Conservation (phyloP, 2,329 filamentous ascomycete genomes). For the Fusarium sp. region DNA sequence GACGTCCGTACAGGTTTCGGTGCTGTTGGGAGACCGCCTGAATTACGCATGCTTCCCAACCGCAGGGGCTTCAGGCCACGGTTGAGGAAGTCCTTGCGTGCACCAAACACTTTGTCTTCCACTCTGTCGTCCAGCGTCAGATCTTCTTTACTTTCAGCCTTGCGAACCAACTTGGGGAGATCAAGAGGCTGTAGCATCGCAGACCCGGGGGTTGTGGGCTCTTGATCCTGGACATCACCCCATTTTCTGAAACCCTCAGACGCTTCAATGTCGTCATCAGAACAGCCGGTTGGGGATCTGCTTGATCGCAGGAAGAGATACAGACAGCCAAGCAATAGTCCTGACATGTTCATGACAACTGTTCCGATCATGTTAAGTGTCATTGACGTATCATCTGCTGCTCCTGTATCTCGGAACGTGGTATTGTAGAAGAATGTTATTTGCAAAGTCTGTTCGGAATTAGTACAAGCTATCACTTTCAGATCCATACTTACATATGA, state of each 20-base stretch:
- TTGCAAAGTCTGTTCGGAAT: constrained; percentile 61
- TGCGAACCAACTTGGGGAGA: constrained; percentile 13
- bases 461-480: constrained; percentile 34
- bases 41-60: constrained; percentile 36
- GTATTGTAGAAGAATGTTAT: constrained; percentile 72
- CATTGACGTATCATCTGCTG: constrained; percentile 52
- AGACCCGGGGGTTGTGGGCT: constrained; percentile 10
- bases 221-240: constrained; percentile 23
- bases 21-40: constrained; percentile 17
- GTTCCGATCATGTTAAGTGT: constrained; percentile 70
- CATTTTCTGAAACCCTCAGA: constrained; percentile 27
- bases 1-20: constrained; percentile 29
- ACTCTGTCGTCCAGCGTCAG: constrained; percentile 40
- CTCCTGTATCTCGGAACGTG: constrained; percentile 53
- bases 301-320: constrained; percentile 75
- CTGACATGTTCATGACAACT: constrained; percentile 72
- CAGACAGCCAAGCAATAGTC: constrained; percentile 70
- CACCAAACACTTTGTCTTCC: constrained; percentile 45
- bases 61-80: constrained; percentile 29
- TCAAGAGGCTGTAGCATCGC: constrained; percentile 14
- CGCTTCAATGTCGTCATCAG: constrained; percentile 43
- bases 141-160: constrained; percentile 21
- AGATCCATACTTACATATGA: constrained; percentile 60
- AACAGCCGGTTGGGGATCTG: constrained; percentile 62
- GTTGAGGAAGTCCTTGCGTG: constrained; percentile 32